These are phyloP conservation scores for Lolium perenne DNA, from an alignment of 176 grass and related monocot species.

Conservation along the genomic window DNA sequence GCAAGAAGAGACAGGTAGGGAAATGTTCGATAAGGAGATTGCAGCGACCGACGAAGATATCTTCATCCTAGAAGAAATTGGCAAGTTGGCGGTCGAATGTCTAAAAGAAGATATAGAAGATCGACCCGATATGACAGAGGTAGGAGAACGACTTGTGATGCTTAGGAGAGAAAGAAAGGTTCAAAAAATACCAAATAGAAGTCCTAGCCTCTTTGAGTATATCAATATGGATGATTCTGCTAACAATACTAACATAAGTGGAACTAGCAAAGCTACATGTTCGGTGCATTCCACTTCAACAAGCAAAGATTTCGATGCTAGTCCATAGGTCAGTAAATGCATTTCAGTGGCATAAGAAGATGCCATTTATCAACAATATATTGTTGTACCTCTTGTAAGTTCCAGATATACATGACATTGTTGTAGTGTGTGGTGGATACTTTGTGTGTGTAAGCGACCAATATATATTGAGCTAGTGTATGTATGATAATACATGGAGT, in stretches of 20 bases:
- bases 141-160: neutral
- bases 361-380: neutral
- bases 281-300: neutral
- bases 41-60: neutral
- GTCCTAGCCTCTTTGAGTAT: neutral
- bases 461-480: neutral
- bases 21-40: neutral
- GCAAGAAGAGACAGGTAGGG: neutral
- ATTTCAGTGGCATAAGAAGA: neutral
- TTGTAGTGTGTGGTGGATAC: neutral
- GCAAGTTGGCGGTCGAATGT: neutral
- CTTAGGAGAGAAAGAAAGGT: neutral
- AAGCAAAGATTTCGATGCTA: neutral
- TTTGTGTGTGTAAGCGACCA: neutral
- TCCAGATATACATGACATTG: neutral
- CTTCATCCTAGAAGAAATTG: conserved; percentile 6
- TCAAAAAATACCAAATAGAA: neutral
- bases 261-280: neutral
- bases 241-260: neutral
- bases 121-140: conserved; percentile 25
- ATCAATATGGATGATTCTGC: neutral
- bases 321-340: neutral
- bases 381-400: neutral
- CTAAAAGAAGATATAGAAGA: neutral
- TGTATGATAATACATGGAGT: neutral